Base-by-base conservation (phyloP, 2,329 filamentous ascomycete species). In the Dryadomyces quercivorus region DNA sequence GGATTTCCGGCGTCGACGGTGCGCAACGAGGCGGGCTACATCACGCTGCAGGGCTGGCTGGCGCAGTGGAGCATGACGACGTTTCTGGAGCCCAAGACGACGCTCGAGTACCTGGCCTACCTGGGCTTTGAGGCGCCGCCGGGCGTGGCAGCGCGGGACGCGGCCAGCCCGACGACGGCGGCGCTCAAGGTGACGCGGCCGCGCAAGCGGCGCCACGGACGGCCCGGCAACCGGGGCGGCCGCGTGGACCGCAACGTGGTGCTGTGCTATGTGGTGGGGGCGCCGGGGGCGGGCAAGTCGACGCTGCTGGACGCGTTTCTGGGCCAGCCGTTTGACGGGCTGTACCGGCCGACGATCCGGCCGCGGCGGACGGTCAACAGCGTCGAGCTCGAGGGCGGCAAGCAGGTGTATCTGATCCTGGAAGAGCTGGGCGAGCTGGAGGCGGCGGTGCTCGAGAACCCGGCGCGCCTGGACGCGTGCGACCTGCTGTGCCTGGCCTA, bases 51-150 rank as follows among this genome's bases (percentile, higher is more conserved):
- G 68, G 93, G 93, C 2, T 98, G 93, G 93, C 80, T 98, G 42
- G 93, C 93, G 4, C 93, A 98, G 64, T 98, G 93, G 93, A 96
- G 91, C 66, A 98, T 98, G 93, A 98, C 93, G 0, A 98, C 93
- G 0, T 98, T 97, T 63, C 82, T 94, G 57, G 91, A 94, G 55
- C 92, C 93, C 13, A 94, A 93, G 66, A 96, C 89, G 0, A 97
- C 93, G 0, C 77, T 98, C 4, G 91, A 94, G 62, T 98, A 98
- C 66, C 81, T 98, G 2, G 93, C 93, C 3, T 96, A 96, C 65
- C 82, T 98, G 2, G 93, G 93, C 1, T 98, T 96, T 63, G 93
- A 97, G 65, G 84, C 88, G 2, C 74, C 81, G 2, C 86, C 86
- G 61, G 47, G 46, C 31, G 26, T 13, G 52, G 54, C 16, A n/a